Evolutionary conservation across 2,329 filamentous ascomycete species (phyloP).

Genomic region (Sarocladium brachiariae): DNA sequence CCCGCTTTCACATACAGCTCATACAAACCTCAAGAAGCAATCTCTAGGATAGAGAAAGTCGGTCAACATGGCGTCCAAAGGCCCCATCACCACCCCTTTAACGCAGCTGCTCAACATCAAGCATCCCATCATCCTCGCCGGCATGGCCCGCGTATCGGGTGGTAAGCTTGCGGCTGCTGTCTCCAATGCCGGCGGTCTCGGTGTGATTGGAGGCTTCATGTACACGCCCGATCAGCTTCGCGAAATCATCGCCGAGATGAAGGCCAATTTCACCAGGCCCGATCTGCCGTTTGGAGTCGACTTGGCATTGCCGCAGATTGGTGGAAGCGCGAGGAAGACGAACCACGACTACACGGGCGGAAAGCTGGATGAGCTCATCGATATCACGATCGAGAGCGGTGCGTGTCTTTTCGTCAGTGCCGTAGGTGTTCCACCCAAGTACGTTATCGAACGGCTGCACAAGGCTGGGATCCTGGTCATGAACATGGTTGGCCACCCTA

Average conservation of each 20-base stretch:
- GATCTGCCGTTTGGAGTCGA: constrained; percentile 84
- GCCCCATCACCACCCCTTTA: constrained; percentile 67
- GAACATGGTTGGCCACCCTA: constrained; percentile 96
- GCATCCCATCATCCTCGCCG: constrained; percentile 86
- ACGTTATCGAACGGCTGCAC: constrained; percentile 71
- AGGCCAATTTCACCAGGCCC: constrained; percentile 59
- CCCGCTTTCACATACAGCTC: too few species aligned
- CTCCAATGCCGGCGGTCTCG: constrained; percentile 80
- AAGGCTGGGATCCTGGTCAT: constrained; percentile 76
- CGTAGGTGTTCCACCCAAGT: constrained; percentile 74
- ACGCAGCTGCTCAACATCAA: constrained; percentile 73
- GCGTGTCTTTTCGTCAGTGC: constrained; percentile 81
- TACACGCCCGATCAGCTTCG: constrained; percentile 71
- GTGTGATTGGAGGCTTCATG: constrained; percentile 64
- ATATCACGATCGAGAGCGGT: constrained; percentile 78
- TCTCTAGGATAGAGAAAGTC: too few species aligned
- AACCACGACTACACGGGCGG: constrained; percentile 96
- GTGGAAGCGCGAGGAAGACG: constrained; percentile 75
- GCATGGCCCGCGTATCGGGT: constrained; percentile 83
- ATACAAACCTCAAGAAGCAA: too few species aligned
- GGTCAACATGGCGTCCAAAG: constrained; percentile 32
- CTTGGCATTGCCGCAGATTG: constrained; percentile 83
- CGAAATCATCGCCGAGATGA: constrained; percentile 78
- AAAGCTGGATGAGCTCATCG: constrained; percentile 78
- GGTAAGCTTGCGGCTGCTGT: constrained; percentile 76